A percentile compares a stretch with the other conserved stretches of the same genome.
These are phyloP conservation scores for Ramalina peruviana DNA, from an alignment of 495 filamentous ascomycete genomes.

Conservation along the genomic window DNA sequence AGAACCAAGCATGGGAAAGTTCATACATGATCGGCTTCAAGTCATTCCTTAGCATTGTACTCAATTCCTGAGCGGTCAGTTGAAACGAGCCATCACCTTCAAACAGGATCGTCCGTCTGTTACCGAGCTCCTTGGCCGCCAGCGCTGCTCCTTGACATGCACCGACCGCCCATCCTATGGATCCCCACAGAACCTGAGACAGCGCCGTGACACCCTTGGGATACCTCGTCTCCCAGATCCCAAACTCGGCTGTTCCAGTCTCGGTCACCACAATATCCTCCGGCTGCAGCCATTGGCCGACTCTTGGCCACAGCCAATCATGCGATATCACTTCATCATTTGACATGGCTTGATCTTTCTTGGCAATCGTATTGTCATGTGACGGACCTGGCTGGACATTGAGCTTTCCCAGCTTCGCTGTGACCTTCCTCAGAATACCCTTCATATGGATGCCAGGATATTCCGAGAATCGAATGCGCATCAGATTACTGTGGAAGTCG, in stretches of 20 bases:
- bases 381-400: constrained; percentile 29
- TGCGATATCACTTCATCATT: constrained; percentile 53
- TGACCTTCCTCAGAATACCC: constrained; percentile 66
- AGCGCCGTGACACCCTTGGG: constrained; percentile 60
- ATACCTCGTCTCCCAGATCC: constrained; percentile 79
- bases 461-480: constrained; percentile 63
- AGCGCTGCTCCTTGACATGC: constrained; percentile 64
- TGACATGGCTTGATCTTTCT: constrained; percentile 32
- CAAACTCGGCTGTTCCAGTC: constrained; percentile 82
- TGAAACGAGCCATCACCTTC: constrained; percentile 83
- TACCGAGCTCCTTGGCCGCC: constrained; percentile 47
- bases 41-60: constrained; percentile 67
- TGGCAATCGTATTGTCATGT: constrained; percentile 40
- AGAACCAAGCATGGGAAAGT: no score
- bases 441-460: constrained; percentile 79
- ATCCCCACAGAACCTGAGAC: constrained; percentile 80
- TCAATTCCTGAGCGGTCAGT: constrained; percentile 72
- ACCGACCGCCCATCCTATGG: constrained; percentile 71
- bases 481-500: constrained; percentile 71
- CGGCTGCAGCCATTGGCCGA: constrained; percentile 63
- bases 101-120: constrained; percentile 62
- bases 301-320: constrained; percentile 70
- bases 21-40: constrained; percentile 67
- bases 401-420: constrained; percentile 44
- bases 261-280: constrained; percentile 76